Conservation (phyloP, 805 yeast species). For the Clavispora phyllophila region DNA sequence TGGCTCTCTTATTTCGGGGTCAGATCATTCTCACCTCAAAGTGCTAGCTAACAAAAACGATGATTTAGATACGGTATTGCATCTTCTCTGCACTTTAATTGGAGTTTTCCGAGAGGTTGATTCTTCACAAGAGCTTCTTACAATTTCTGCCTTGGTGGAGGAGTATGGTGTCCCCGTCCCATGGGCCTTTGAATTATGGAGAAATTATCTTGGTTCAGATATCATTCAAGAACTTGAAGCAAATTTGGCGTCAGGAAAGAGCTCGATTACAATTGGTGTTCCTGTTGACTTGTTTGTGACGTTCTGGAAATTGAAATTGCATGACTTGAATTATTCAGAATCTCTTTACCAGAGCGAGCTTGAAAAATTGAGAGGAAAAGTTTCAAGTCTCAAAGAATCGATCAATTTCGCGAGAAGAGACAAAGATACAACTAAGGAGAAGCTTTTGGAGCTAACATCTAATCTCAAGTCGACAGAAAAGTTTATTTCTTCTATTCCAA, state of each 20-base stretch:
- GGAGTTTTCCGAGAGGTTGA: slow-evolving; percentile 43
- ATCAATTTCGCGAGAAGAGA: slow-evolving; percentile 24
- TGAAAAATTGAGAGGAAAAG: slow-evolving; percentile 31
- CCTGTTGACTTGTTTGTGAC: slow-evolving; percentile 41
- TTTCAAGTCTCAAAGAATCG: slow-evolving; percentile 32
- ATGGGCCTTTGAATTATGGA: slow-evolving; percentile 80
- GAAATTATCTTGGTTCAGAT: slow-evolving; percentile 37
- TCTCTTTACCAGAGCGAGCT: slow-evolving; percentile 46
- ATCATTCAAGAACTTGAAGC: slow-evolving; percentile 12
- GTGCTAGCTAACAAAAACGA: slow-evolving; percentile 68
- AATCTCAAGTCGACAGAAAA: slow-evolving; percentile 20
- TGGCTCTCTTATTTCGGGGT: slow-evolving; percentile 28
- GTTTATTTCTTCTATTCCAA: slow-evolving; percentile 24
- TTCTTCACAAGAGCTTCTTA: slow-evolving; percentile 24
- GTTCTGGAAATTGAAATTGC: slow-evolving; percentile 72
- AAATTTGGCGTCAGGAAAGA: neutral
- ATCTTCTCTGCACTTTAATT: slow-evolving; percentile 57
- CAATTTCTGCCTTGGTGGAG: slow-evolving; percentile 36
- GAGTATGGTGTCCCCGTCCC: slow-evolving; percentile 44
- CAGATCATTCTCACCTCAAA: slow-evolving; percentile 51
- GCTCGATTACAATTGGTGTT: neutral
- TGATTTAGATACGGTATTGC: slow-evolving; percentile 62
- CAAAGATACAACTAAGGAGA: slow-evolving; percentile 12
- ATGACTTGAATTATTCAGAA: slow-evolving; percentile 59
- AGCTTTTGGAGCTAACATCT: slow-evolving; percentile 20